Evolutionary conservation across 345 rosid species (phyloP), one percentile per base, ranked within the genome.

Genomic region (Eucalyptus regnans): DNA sequence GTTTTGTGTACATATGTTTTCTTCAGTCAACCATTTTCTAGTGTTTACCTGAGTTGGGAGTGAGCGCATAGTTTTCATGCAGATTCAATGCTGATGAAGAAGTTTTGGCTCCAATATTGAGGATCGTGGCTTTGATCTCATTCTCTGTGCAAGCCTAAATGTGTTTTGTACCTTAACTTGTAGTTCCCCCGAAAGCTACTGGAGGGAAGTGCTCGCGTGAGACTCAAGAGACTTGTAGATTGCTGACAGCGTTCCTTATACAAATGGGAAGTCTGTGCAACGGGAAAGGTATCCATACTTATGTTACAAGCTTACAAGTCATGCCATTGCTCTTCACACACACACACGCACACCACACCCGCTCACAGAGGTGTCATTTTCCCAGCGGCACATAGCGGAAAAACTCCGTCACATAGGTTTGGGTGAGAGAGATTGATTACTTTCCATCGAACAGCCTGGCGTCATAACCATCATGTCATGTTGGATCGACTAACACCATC

Each of bases 321-420:
- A 76, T 41, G 83, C 48, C 14, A 76, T 76, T 37, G 22, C 46
- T 18, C 83, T 37, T 71, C 0, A 5, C 12, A 6, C 25, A 68
- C 23, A 27, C 14, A 8, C 23, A 2, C 7, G 3, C 25, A 68
- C 25, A 9, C 23, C 10, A 2, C 13, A 5, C 4, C 7, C 4
- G 22, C 25, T 18, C 12, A 9, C 3, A 37, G 25, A 64, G 41
- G 37, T 37, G 46, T 71, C 15, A 20, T 71, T 71, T 71, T 71
- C 83, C 14, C 27, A 20, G 48, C 4, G 15, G 46, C 83, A 71
- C 83, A 37, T 37, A 18, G 41, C 1, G 27, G 83, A 76, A 33
- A 5, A 68, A 31, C 7, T 33, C 12, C 23, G 2, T 16, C 9
- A 31, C 18, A 41, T 7, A 31, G 43, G 12, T 31, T 31, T 1